Conservation (phyloP, 805 yeast species). For the Yarrowia deformans region DNA sequence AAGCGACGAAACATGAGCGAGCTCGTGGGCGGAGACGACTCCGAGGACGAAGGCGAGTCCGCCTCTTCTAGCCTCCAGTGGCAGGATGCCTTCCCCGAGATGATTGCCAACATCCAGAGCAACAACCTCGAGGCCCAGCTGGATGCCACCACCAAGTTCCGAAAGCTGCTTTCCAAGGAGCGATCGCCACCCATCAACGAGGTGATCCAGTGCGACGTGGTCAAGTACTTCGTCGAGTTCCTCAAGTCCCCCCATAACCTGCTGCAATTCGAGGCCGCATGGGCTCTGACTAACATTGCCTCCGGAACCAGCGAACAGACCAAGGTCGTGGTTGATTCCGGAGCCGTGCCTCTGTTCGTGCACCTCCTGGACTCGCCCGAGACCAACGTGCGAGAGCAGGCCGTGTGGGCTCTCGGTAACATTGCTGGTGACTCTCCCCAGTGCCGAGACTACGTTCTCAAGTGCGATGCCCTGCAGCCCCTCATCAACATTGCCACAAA, state of each 20-base stretch:
- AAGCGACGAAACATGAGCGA: conserved; percentile 84
- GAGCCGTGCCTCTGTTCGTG: conserved; percentile 93
- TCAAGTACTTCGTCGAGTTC: conserved; percentile 86
- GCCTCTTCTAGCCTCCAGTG: conserved; percentile 60
- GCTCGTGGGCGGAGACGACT: conserved; percentile 50
- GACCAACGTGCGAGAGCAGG: conserved; percentile 95
- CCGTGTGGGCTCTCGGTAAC: conserved; percentile 98
- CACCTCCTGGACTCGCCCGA: conserved; percentile 79
- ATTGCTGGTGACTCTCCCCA: conserved; percentile 96
- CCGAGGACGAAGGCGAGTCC: conserved; percentile 58
- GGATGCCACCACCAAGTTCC: conserved; percentile 88
- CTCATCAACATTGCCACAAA: conserved; percentile 78
- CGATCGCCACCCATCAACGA: conserved; percentile 95
- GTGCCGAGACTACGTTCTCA: conserved; percentile 87
- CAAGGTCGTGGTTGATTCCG: conserved; percentile 85
- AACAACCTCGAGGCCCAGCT: conserved; percentile 79
- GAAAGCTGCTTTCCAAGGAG: conserved; percentile 92
- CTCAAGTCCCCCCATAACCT: conserved; percentile 79
- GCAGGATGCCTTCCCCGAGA: conserved; percentile 72
- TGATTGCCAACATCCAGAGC: conserved; percentile 82
- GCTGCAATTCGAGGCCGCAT: conserved; percentile 96
- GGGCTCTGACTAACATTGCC: conserved; percentile 99
- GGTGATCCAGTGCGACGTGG: conserved; percentile 92
- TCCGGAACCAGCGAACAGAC: conserved; percentile 93
- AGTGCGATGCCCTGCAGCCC: conserved; percentile 88